phyloP scores from a whole-genome alignment of 2,329 filamentous ascomycete genomes.

The Monosporascus sp. region DNA sequence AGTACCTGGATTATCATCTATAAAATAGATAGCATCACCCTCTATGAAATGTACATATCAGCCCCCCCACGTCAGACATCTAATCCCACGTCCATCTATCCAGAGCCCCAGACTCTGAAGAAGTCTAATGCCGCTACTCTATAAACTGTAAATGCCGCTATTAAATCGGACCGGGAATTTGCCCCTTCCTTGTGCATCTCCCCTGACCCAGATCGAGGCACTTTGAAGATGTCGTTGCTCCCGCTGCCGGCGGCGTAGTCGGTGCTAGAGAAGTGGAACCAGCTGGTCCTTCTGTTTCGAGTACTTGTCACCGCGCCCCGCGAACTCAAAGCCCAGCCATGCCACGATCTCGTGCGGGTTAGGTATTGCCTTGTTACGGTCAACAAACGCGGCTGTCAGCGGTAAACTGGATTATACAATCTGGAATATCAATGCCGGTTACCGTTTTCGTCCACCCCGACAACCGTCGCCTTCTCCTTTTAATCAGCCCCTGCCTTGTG shows the following conservation, averaged over 20 bases:
- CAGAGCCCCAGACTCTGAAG: too few species aligned
- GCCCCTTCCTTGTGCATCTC: conserved; percentile 13
- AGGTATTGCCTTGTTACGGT: conserved; percentile 41
- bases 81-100: too few species aligned
- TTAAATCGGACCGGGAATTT: conserved; percentile 5
- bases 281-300: conserved; percentile 59
- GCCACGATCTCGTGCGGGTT: conserved; percentile 58
- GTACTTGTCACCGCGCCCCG: conserved; percentile 54
- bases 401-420: too few species aligned
- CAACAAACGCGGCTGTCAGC: conserved; percentile 3
- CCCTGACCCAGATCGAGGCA: conserved; percentile 15
- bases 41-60: too few species aligned
- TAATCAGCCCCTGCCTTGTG: conserved; percentile 66
- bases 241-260: conserved; percentile 56
- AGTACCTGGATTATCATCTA: too few species aligned
- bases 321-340: conserved; percentile 64
- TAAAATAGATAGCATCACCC: too few species aligned
- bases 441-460: conserved; percentile 48
- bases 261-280: conserved; percentile 63
- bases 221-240: conserved; percentile 51
- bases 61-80: too few species aligned
- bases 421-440: too few species aligned
- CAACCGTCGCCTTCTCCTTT: conserved; percentile 52
- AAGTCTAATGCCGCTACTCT: too few species aligned
- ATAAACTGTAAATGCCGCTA: too few species aligned